Conservation (phyloP, 1,284 basidiomycete species). For the Ceratobasidium sp. region DNA sequence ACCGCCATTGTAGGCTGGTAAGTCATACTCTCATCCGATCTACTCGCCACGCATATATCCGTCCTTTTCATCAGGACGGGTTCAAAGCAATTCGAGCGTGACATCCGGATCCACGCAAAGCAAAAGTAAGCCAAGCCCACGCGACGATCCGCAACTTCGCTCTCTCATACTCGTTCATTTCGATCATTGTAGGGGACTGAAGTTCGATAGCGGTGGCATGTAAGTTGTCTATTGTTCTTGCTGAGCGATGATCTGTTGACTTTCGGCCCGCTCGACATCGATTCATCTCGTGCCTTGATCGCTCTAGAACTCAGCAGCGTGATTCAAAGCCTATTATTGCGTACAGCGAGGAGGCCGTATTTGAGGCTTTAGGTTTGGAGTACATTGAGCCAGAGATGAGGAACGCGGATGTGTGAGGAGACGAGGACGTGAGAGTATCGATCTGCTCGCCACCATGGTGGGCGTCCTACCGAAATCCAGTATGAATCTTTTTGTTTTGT, state of each 20-base stretch:
- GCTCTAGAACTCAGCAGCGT: constrained; percentile 65
- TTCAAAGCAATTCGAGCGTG: constrained; percentile 82
- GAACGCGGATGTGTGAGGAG: constrained; percentile 67
- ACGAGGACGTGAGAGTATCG: no score
- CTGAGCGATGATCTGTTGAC: constrained; percentile 36
- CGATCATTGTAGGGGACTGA: constrained; percentile 69
- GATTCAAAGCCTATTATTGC: constrained; percentile 69
- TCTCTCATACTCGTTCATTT: constrained; percentile 39
- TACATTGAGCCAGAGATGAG: constrained; percentile 75
- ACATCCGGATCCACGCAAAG: constrained; percentile 77
- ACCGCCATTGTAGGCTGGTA: constrained; percentile 82
- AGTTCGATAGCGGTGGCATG: constrained; percentile 84
- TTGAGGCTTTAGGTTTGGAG: constrained; percentile 70
- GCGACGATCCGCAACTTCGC: not conserved
- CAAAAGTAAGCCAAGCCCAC: constrained; percentile 55
- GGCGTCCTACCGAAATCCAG: no score
- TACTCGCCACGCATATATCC: constrained; percentile 12
- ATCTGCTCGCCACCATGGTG: no score
- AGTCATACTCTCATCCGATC: constrained; percentile 46
- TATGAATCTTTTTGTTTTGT: no score
- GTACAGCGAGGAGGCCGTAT: constrained; percentile 73
- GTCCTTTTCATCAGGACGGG: constrained; percentile 70
- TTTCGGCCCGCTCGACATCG: not conserved
- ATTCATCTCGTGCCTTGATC: no score
- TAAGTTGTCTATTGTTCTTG: constrained; percentile 54